Evolutionary conservation across 768 basidiomycete genomes (phyloP).

Genomic region (Ramaria sp.): DNA sequence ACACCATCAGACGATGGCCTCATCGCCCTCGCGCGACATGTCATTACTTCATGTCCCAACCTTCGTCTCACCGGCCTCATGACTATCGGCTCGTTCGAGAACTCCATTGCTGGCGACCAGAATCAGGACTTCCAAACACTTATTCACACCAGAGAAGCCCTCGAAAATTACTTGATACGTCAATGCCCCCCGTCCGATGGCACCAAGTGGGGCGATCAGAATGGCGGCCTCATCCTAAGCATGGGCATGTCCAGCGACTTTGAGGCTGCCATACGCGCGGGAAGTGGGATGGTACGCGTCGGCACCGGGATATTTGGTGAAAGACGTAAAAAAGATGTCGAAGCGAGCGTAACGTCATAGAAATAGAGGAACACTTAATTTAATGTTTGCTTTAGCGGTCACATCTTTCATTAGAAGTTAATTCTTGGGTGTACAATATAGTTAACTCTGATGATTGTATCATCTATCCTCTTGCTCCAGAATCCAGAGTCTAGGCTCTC

Average conservation of each 20-base stretch:
- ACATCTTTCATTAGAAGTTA: too few relatives aligned
- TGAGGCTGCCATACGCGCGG: constrained; percentile 71
- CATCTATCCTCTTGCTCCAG: neutral
- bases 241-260: constrained; percentile 99
- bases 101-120: constrained; percentile 44
- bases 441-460: too few relatives aligned
- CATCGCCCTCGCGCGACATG: constrained; percentile 45
- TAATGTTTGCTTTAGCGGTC: too few relatives aligned
- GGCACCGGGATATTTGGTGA: constrained; percentile 86
- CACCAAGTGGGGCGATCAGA: constrained; percentile 15
- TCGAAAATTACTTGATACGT: constrained; percentile 36
- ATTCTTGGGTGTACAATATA: too few relatives aligned
- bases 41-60: constrained; percentile 62
- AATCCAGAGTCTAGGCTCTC: constrained; percentile 1
- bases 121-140: constrained; percentile 72
- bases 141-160: constrained; percentile 47
- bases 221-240: constrained; percentile 45
- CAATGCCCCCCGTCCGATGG: constrained; percentile 12
- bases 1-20: constrained; percentile 38
- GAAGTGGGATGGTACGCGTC: constrained; percentile 82
- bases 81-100: constrained; percentile 86
- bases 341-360: neutral
- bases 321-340: constrained; percentile 39
- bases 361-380: neutral
- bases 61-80: constrained; percentile 81